Evolutionary conservation across 768 basidiomycete genomes (phyloP).

Genomic region (Suillus occidentalis): DNA sequence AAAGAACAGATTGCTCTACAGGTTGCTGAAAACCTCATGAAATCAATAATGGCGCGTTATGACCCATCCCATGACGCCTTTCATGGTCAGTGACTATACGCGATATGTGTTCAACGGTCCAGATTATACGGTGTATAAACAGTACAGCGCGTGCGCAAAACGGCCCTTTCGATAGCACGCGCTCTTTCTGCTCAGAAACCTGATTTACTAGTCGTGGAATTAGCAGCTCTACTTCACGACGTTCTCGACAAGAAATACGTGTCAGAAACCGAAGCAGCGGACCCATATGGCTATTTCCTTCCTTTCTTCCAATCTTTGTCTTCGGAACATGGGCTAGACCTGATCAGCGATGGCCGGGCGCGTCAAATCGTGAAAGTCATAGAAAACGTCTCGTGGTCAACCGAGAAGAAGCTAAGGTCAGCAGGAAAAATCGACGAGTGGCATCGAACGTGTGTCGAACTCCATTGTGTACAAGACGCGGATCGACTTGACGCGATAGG

Average conservation of each 20-base stretch:
- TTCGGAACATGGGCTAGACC: slow-evolving; percentile 46
- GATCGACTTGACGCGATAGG: slow-evolving; percentile 81
- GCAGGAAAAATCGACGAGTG: slow-evolving; percentile 58
- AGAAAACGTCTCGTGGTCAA: slow-evolving; percentile 83
- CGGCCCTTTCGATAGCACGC: slow-evolving; percentile 68
- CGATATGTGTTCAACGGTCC: slow-evolving; percentile 3
- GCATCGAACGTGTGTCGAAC: slow-evolving; percentile 71
- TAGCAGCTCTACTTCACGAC: slow-evolving; percentile 89
- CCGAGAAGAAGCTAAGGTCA: slow-evolving; percentile 67
- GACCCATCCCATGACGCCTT: slow-evolving; percentile 81
- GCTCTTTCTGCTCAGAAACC: slow-evolving; percentile 43
- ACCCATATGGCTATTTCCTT: slow-evolving; percentile 65
- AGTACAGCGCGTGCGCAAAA: slow-evolving; percentile 84
- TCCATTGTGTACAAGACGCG: slow-evolving; percentile 82
- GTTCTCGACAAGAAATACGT: slow-evolving; percentile 86
- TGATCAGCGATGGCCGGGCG: slow-evolving; percentile 62
- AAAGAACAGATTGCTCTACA: slow-evolving; percentile 53
- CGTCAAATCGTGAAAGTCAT: slow-evolving; percentile 58
- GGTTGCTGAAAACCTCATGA: slow-evolving; percentile 69
- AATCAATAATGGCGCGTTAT: slow-evolving; percentile 70
- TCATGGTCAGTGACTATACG: slow-evolving; percentile 55
- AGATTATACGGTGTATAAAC: slow-evolving; percentile 5
- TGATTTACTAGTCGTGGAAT: slow-evolving; percentile 76
- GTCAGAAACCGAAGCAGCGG: slow-evolving; percentile 50
- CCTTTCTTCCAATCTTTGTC: slow-evolving; percentile 59